A percentile compares a stretch with the other conserved stretches of the same genome.
Conservation (phyloP, 345 rosid species). For the Melaleuca quinquenervia region DNA sequence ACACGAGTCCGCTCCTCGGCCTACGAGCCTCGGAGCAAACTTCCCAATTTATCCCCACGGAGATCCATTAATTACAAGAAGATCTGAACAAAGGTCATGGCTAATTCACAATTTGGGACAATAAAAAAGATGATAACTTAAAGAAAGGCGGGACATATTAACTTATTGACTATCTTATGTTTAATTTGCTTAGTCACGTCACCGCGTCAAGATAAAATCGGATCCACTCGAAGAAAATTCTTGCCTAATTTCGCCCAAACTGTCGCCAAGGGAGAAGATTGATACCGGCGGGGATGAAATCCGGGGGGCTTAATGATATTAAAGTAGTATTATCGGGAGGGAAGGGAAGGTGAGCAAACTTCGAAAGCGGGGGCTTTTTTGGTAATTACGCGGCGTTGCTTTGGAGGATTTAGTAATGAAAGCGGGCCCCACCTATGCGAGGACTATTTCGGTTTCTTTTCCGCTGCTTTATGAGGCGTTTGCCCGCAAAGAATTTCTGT, state of each 20-base stretch:
- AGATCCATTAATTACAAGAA: background rate
- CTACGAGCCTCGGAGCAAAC: conserved; percentile 3
- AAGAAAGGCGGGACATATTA: background rate
- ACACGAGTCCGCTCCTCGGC: conserved; percentile 26
- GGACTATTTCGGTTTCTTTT: background rate
- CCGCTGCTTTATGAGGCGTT: background rate
- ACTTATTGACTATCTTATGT: background rate
- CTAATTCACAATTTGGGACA: background rate
- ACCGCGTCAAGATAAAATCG: fast-evolving
- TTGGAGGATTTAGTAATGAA: background rate
- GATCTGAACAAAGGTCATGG: background rate
- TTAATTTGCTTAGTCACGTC: background rate
- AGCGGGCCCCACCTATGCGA: background rate
- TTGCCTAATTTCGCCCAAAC: background rate
- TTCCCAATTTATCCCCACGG: background rate
- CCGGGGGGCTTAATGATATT: background rate
- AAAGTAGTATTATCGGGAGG: background rate
- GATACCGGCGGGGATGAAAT: background rate
- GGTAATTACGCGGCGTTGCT: background rate
- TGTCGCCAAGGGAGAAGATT: background rate
- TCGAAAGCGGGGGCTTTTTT: background rate
- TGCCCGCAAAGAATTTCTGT: background rate
- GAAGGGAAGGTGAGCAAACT: background rate
- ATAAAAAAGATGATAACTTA: background rate
- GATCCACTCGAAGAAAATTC: background rate